phyloP scores from a whole-genome alignment of 352 stramenopile genomes.

The Phytopythium delawarense region DNA sequence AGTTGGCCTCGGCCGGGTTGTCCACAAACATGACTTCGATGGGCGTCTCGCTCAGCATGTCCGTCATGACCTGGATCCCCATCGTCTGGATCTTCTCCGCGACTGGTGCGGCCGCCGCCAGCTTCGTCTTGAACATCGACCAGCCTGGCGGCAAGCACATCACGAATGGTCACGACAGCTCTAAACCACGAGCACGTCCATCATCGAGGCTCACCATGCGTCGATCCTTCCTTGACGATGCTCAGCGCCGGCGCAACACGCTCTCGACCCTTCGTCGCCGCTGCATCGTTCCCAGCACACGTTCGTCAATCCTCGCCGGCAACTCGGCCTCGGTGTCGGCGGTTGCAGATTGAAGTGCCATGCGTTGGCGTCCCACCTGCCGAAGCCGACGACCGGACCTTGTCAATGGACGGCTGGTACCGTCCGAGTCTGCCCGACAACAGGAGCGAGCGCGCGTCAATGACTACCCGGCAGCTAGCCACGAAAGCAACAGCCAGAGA shows the following conservation, averaged over 20 bases:
- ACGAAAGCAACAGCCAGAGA: neutral
- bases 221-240: constrained; percentile 68
- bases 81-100: constrained; percentile 73
- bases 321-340: too few relatives aligned
- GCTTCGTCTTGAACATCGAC: constrained; percentile 75
- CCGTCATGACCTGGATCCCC: constrained; percentile 64
- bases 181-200: neutral
- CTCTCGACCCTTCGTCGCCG: constrained; percentile 38
- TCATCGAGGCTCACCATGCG: constrained; percentile 26
- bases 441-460: neutral
- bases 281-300: constrained; percentile 13
- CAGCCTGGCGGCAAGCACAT: constrained; percentile 23
- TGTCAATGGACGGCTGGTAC: constrained; percentile 74
- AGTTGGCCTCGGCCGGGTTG: constrained; percentile 32
- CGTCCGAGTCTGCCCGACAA: constrained; percentile 39
- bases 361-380: constrained; percentile 25
- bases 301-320: neutral
- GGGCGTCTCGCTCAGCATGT: constrained; percentile 58
- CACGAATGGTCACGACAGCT: neutral
- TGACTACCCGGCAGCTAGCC: neutral
- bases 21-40: constrained; percentile 56
- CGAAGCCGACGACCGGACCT: constrained; percentile 65
- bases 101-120: constrained; percentile 65
- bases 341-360: neutral
- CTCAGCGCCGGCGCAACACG: constrained; percentile 46